Evolutionary conservation across 108 stramenopile genomes (phyloP), one percentile per base, ranked within the genome.

Genomic region (Schizochytrium sp.): DNA sequence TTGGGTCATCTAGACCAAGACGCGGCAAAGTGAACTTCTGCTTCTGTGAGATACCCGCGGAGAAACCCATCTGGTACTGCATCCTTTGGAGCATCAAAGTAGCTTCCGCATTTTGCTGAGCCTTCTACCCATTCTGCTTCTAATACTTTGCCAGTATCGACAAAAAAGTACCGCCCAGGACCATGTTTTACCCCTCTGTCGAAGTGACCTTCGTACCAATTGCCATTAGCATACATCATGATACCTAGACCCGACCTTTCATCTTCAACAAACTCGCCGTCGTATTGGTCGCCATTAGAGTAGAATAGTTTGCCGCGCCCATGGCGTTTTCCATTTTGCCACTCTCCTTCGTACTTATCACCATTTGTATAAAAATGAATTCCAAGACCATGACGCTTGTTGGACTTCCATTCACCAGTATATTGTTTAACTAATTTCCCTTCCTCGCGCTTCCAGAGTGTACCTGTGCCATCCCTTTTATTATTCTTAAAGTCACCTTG

Each of bases 391-490:
- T 94, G 41, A 19, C 76, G 42, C 19, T 91, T 61, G 58, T 91
- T 93, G 87, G 87, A 76, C 60, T 87, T 72, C 93, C 93, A 95
- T 41, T 94, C 94, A 38, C 95, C 95, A 4, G 93, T 91, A 89
- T 94, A 95, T 57, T 56, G 87, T 89, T 93, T 93, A 17, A 89
- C 56, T 12, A 92, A 72, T 59, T 90, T 90, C 13, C 89, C 89
- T 8, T 56, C 46, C 53, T 69, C 89, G 17, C 46, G 89, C 7
- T 90, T 87, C 92, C 92, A 93, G 8, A 88, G 91, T 47, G 88
- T 91, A 12, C 96, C 96, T 56, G 92, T 92, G 38, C 96, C 96
- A 56, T 96, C 94, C 4, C 94, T 94, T 76, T 93, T 95, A 91
- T 94, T 94, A 76, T 95, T 94, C 17, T 59, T 49, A 58, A 94